Conservation (phyloP, 163 green algal species). For the Trebouxia gelatinosa region DNA sequence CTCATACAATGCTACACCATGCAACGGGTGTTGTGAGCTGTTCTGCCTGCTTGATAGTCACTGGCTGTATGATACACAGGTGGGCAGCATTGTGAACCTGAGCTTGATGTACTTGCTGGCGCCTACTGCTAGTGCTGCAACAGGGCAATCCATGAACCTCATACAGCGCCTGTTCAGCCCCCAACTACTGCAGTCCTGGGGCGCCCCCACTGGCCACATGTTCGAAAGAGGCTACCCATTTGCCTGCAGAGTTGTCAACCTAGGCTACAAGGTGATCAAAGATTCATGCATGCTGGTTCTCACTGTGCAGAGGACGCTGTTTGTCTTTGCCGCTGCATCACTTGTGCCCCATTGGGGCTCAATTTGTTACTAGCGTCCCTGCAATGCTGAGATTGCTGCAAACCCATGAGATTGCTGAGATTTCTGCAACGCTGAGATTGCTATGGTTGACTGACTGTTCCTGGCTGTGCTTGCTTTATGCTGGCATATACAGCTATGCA, state of each 20-base stretch:
- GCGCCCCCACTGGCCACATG: constrained; percentile 88
- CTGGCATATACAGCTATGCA: neutral
- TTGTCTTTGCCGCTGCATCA: neutral
- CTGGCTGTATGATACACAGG: constrained; percentile 43
- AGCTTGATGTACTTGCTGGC: constrained; percentile 92
- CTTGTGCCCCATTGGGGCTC: too few species aligned
- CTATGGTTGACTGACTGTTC: too few species aligned
- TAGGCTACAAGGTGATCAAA: constrained; percentile 86
- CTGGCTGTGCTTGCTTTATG: neutral
- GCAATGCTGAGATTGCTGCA: too few species aligned
- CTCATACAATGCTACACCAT: too few species aligned
- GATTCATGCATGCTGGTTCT: neutral
- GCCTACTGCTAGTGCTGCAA: constrained; percentile 59
- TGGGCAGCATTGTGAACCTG: constrained; percentile 97
- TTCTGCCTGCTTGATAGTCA: neutral
- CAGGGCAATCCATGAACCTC: constrained; percentile 47
- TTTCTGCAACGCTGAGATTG: too few species aligned
- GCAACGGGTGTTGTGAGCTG: too few species aligned
- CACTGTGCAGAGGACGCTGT: neutral
- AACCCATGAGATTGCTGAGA: too few species aligned
- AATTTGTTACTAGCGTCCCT: too few species aligned
- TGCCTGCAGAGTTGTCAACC: constrained; percentile 68
- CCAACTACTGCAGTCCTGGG: constrained; percentile 64
- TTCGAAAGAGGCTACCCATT: constrained; percentile 86
- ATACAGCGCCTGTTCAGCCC: constrained; percentile 72